Evolutionary conservation across 805 yeast species (phyloP).

Genomic region (Hanseniaspora clermontiae): DNA sequence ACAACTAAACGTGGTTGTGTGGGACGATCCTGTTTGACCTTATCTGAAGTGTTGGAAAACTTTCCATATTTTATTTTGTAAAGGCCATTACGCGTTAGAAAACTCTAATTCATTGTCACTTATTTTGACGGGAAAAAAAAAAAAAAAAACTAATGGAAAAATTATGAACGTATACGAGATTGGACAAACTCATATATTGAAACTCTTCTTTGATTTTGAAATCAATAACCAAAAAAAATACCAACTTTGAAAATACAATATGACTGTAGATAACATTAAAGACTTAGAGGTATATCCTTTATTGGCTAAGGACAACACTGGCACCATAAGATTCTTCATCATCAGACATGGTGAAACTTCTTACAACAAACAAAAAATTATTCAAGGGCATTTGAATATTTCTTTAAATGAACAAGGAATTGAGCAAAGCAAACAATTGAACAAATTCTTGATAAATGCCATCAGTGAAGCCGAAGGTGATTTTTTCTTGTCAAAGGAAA

Average conservation of each 20-base stretch:
- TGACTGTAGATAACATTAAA: slow-evolving; percentile 17
- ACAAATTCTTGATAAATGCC: slow-evolving; percentile 22
- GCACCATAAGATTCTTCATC: slow-evolving; percentile 40
- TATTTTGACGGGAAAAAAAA: background rate
- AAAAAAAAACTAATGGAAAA: background rate
- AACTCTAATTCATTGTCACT: background rate
- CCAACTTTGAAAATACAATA: background rate
- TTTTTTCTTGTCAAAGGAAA: slow-evolving; percentile 22
- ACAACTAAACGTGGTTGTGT: background rate
- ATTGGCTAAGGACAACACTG: slow-evolving; percentile 27
- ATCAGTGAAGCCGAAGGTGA: background rate
- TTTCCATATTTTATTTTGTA: background rate
- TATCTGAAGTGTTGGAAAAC: background rate
- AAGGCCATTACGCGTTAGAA: background rate
- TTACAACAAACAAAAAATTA: slow-evolving; percentile 50
- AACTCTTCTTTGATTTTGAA: background rate
- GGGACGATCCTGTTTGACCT: background rate
- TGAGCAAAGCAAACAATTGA: slow-evolving; percentile 48
- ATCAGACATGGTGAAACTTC: slow-evolving; percentile 81
- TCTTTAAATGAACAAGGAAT: slow-evolving; percentile 50
- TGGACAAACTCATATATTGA: background rate
- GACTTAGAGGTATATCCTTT: slow-evolving; percentile 16
- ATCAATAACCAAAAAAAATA: background rate
- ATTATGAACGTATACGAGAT: background rate
- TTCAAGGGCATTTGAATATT: slow-evolving; percentile 69